phyloP scores from a whole-genome alignment of 345 rosid species.

The Arabidopsis thaliana region TAIR10.1 NC_003070.9:13500501-13501000 shows the following conservation, averaged over 20 bases:
- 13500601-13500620: background rate
- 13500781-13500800: background rate
- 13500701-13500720: background rate
- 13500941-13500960: background rate
- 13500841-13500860: background rate
- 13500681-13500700: background rate
- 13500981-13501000: no score
- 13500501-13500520: background rate
- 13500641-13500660: background rate
- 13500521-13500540: background rate
- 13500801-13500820: slow-evolving; percentile 8
- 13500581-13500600: slow-evolving; percentile 18
- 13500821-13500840: background rate
- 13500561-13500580: background rate
- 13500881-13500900: background rate
- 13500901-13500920: background rate
- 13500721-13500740: background rate
- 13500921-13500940: background rate
- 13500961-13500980: no score
- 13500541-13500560: background rate
- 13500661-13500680: background rate
- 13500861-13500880: background rate
- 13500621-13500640: background rate
- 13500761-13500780: background rate
- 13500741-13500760: background rate